These are phyloP conservation scores for Phialocephala subalpina DNA, from an alignment of 2,329 filamentous ascomycete species.

Conservation along the genomic window DNA sequence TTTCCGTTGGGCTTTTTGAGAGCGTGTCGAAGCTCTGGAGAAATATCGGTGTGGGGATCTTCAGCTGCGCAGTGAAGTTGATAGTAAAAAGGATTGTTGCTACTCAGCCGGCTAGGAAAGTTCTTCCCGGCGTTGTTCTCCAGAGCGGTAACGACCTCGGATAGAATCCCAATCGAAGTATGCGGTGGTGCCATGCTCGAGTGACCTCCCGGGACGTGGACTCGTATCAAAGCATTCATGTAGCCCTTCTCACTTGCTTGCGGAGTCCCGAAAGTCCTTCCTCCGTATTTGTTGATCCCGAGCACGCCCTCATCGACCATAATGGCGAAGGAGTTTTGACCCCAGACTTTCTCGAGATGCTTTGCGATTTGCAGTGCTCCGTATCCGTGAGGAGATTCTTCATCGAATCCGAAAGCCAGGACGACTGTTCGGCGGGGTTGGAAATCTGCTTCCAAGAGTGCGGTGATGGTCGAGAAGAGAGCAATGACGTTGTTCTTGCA, in stretches of 20 bases:
- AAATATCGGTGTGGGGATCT: neutral
- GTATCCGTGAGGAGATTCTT: conserved; percentile 65
- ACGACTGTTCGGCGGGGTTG: conserved; percentile 63
- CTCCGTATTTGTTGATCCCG: conserved; percentile 52
- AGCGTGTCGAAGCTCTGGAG: conserved; percentile 7
- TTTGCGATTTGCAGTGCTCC: conserved; percentile 62
- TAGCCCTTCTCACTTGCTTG: conserved; percentile 67
- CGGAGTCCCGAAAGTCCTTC: conserved; percentile 53
- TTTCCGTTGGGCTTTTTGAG: neutral
- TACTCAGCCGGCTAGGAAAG: conserved; percentile 52
- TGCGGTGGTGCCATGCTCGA: conserved; percentile 66
- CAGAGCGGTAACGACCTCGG: conserved; percentile 71
- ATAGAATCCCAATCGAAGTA: conserved; percentile 74
- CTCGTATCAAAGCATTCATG: conserved; percentile 49
- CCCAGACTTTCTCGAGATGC: conserved; percentile 60
- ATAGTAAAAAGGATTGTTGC: conserved; percentile 43
- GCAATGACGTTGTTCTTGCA: conserved; percentile 64
- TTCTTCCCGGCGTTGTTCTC: conserved; percentile 56
- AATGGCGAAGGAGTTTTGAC: conserved; percentile 63
- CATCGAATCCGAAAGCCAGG: conserved; percentile 70
- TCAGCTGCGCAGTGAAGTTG: conserved; percentile 17
- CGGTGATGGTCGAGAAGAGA: conserved; percentile 60
- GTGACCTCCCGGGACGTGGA: conserved; percentile 67
- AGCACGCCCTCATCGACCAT: conserved; percentile 68
- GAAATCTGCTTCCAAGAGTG: conserved; percentile 59